Evolutionary conservation across 2,329 filamentous ascomycete species (phyloP), one percentile per base, ranked within the genome.

Genomic region (Alternaria solani): DNA sequence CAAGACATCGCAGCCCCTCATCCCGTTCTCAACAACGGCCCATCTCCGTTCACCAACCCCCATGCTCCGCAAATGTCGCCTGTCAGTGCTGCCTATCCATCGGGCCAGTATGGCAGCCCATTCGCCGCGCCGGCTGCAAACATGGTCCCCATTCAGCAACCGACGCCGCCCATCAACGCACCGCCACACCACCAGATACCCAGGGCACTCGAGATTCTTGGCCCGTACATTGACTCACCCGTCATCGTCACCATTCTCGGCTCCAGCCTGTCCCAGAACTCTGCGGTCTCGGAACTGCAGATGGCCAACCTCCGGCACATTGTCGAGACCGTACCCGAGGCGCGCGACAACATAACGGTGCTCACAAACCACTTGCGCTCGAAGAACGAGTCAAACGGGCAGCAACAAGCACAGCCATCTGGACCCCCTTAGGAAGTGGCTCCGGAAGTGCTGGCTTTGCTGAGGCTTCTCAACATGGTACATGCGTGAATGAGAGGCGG

Each of bases 221-320:
- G 82, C 0, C 75, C 77, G 1, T 75, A 80, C 51, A 79, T 82
- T 39, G 72, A 78, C 32, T 71, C 77, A 3, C 80, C 81, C 1
- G 79, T 81, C 16, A 80, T 82, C 12, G 67, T 74, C 41, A 70
- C 75, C 53, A 74, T 83, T 18, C 65, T 83, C 26, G 62, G 53
- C 30, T 59, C 59, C 5, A 73, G 65, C 36, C 36, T 72, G n/a
- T 60, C 65, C 3, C 70, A 75, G 9, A 73, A 75, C 16, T 71
- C 76, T 7, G 65, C 70, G 7, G 76, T 82, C 28, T 69, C 70
- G 9, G 74, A 77, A 47, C 69, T 86, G 16, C 91, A 96, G 73
- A 90, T 95, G 86, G 83, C 86, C 56, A 87, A 95, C 28, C 86
- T 97, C 63, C 84, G 86, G 52, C 84, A 86, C 39, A 89, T 94